Conservation (phyloP, 2,329 filamentous ascomycete species). For the Alternaria angustiovoidea region DNA sequence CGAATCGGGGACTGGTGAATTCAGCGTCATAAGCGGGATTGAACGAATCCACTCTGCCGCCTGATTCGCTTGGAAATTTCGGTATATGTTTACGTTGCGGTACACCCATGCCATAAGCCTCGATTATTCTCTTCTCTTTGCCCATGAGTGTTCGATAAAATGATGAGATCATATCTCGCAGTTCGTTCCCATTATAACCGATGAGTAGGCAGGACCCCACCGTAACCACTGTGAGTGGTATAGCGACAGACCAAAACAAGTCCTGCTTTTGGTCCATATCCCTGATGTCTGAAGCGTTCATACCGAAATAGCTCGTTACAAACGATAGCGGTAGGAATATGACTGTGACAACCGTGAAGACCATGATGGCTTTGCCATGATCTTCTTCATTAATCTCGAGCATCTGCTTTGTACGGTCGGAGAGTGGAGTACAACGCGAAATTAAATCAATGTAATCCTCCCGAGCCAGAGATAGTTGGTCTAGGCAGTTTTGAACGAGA, state of each 20-base stretch:
- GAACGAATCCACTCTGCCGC: conserved; percentile 23
- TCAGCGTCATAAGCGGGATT: conserved; percentile 32
- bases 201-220: conserved; percentile 37
- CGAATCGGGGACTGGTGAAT: conserved; percentile 22
- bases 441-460: conserved; percentile 39
- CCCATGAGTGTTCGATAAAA: conserved; percentile 28
- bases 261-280: conserved; percentile 51
- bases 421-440: conserved; percentile 37
- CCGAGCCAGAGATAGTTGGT: conserved; percentile 25
- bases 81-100: conserved; percentile 34
- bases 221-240: conserved; percentile 39
- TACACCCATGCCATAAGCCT: conserved; percentile 34
- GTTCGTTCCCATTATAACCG: conserved; percentile 41
- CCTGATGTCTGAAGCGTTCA: conserved; percentile 53
- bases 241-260: conserved; percentile 51
- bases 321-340: conserved; percentile 57
- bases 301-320: conserved; percentile 54
- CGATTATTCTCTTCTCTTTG: conserved; percentile 21
- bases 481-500: conserved; percentile 34
- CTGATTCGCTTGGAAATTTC: conserved; percentile 11
- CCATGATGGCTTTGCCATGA: conserved; percentile 55
- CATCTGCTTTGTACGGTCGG: conserved; percentile 45
- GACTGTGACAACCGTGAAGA: conserved; percentile 56
- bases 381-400: conserved; percentile 48
- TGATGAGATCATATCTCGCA: conserved; percentile 24